These are phyloP conservation scores for Botrytis aclada DNA, from an alignment of 2,329 filamentous ascomycete genomes.

Conservation along the genomic window DNA sequence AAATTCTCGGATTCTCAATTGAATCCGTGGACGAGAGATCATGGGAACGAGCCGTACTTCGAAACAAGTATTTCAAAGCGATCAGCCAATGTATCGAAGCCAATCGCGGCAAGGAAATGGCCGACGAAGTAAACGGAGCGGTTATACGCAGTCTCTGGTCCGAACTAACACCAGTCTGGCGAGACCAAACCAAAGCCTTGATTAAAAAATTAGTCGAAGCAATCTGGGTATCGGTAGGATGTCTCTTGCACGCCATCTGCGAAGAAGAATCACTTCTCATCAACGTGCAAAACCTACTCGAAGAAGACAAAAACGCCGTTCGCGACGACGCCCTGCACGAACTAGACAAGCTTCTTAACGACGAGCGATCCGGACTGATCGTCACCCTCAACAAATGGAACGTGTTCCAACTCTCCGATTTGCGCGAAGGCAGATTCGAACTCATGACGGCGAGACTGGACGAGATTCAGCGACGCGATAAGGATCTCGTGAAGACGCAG, in stretches of 20 bases:
- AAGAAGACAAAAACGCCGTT: neutral
- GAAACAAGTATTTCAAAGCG: neutral
- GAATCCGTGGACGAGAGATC: neutral
- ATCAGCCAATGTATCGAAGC: neutral
- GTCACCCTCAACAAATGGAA: conserved; percentile 5
- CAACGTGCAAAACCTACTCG: neutral
- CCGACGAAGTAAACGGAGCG: neutral
- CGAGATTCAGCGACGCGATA: neutral
- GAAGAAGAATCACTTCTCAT: neutral
- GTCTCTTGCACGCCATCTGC: neutral
- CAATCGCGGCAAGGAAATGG: neutral
- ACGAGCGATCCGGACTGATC: neutral
- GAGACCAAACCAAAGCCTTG: neutral
- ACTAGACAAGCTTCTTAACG: neutral
- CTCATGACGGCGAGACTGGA: neutral
- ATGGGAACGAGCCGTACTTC: neutral
- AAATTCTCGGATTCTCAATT: neutral
- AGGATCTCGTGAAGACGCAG: neutral
- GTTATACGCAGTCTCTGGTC: conserved; percentile 10
- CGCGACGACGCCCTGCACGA: neutral
- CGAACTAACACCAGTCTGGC: neutral
- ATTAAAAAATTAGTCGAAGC: neutral
- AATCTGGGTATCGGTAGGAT: neutral
- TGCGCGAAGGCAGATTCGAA: neutral
- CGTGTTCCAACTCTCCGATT: neutral